Evolutionary conservation across 1,139 yeast genomes (phyloP).

Genomic region (Lipomyces yarrowii): DNA sequence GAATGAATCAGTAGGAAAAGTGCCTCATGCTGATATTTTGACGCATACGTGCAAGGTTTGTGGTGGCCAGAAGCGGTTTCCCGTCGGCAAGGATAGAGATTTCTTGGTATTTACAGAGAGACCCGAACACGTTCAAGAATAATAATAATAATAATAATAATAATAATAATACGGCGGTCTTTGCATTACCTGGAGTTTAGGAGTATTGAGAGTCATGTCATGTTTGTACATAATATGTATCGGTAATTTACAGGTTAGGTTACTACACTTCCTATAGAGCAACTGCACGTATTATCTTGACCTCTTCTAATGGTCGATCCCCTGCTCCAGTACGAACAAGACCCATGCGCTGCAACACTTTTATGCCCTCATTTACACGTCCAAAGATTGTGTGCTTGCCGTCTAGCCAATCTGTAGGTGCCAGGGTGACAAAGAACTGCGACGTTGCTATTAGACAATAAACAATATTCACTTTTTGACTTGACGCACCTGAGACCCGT

Average conservation of each 20-base stretch:
- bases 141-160: conserved; percentile 7
- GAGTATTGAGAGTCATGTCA: background rate
- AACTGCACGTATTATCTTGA: conserved; percentile 33
- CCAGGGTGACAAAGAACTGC: conserved; percentile 58
- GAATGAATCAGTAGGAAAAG: conserved; percentile 16
- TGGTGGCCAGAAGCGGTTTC: conserved; percentile 27
- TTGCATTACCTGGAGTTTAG: background rate
- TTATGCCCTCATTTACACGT: conserved; percentile 56
- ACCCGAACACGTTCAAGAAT: conserved; percentile 11
- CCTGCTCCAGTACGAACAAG: conserved; percentile 52
- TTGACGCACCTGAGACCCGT: conserved; percentile 42
- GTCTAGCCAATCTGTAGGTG: conserved; percentile 51
- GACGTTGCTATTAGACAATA: background rate
- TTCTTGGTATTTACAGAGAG: conserved; percentile 18
- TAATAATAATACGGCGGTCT: background rate
- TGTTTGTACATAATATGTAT: background rate
- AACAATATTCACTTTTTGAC: background rate
- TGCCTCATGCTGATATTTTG: conserved; percentile 23
- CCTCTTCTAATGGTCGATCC: conserved; percentile 46
- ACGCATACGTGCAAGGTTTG: conserved; percentile 23
- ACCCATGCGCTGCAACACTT: conserved; percentile 54
- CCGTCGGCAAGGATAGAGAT: conserved; percentile 24
- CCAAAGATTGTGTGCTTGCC: conserved; percentile 62
- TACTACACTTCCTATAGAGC: conserved; percentile 6
- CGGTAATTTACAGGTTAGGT: background rate